Percentiles rank a stretch among this genome's conserved stretches.
These are phyloP conservation scores for Fusarium sp. DNA, from an alignment of 2,329 filamentous ascomycete genomes.

Conservation along the genomic window DNA sequence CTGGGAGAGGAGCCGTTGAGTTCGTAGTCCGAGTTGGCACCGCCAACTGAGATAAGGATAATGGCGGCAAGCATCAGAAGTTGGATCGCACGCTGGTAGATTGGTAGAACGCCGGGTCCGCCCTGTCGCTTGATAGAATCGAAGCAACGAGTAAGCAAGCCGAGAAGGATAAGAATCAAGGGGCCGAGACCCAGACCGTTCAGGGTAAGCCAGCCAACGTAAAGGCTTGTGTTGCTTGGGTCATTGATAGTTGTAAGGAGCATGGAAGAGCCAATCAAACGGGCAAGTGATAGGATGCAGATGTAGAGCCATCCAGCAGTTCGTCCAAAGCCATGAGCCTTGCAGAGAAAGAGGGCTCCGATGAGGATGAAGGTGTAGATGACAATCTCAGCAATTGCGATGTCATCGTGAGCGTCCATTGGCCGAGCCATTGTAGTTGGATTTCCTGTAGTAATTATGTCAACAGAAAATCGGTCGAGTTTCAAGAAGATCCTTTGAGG, in stretches of 20 bases:
- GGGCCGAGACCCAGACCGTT: slow-evolving; percentile 50
- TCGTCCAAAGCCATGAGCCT: slow-evolving; percentile 60
- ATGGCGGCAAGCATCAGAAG: slow-evolving; percentile 54
- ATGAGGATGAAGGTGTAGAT: slow-evolving; percentile 44
- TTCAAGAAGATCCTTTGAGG: background rate
- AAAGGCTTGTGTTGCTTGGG: slow-evolving; percentile 54
- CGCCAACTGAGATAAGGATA: slow-evolving; percentile 48
- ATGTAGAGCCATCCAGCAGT: slow-evolving; percentile 70
- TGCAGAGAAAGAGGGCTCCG: slow-evolving; percentile 55
- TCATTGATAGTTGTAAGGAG: slow-evolving; percentile 56
- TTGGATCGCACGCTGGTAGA: slow-evolving; percentile 49
- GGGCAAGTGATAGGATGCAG: slow-evolving; percentile 64
- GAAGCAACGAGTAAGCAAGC: slow-evolving; percentile 49
- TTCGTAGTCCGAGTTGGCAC: slow-evolving; percentile 40
- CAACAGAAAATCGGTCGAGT: background rate
- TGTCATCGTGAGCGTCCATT: slow-evolving; percentile 44
- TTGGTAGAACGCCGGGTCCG: slow-evolving; percentile 41
- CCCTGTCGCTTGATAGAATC: slow-evolving; percentile 58
- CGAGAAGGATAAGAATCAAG: slow-evolving; percentile 57
- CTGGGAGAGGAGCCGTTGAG: slow-evolving; percentile 33
- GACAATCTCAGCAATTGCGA: slow-evolving; percentile 46
- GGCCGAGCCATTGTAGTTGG: slow-evolving; percentile 31
- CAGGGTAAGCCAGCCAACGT: slow-evolving; percentile 46
- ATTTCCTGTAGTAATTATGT: background rate
- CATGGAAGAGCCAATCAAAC: slow-evolving; percentile 65